A percentile compares a stretch with the other conserved stretches of the same genome.
Evolutionary conservation across 2,329 filamentous ascomycete species (phyloP).

Genomic region (Chrysoporthe cubensis): DNA sequence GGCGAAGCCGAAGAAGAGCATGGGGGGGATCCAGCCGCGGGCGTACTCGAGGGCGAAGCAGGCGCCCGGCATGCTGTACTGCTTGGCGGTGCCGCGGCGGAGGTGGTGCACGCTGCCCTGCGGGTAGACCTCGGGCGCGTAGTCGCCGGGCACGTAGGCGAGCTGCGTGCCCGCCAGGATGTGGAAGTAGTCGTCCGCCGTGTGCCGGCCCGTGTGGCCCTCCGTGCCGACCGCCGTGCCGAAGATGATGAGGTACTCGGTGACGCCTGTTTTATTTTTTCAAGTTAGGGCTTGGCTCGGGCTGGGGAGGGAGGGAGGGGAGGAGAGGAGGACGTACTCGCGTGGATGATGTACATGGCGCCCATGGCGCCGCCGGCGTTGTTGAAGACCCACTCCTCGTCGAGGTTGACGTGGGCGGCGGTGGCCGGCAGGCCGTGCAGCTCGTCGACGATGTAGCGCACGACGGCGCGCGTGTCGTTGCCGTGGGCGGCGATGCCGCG

Average conservation of each 20-base stretch:
- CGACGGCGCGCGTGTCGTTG: conserved; percentile 73
- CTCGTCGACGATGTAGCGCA: conserved; percentile 71
- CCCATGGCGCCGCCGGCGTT: conserved; percentile 92
- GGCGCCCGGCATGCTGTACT: conserved; percentile 75
- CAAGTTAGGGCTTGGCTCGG: conserved; percentile 13
- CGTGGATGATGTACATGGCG: conserved; percentile 87
- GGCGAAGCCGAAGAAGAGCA: conserved; percentile 88
- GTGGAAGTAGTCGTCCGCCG: conserved; percentile 93
- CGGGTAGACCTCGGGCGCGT: conserved; percentile 71
- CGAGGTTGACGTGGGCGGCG: conserved; percentile 63
- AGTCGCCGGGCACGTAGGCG: conserved; percentile 72
- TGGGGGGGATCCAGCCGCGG: conserved; percentile 87
- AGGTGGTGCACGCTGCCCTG: conserved; percentile 74
- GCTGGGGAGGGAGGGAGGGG: background rate
- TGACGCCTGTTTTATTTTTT: conserved; percentile 59
- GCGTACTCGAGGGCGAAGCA: conserved; percentile 87
- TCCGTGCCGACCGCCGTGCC: conserved; percentile 83
- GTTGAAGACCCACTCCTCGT: conserved; percentile 89
- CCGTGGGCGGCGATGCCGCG: conserved; percentile 70
- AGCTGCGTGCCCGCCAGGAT: conserved; percentile 80
- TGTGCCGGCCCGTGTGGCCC: conserved; percentile 86
- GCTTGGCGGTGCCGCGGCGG: conserved; percentile 71
- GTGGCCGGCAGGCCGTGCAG: conserved; percentile 59
- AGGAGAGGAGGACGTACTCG: conserved; percentile 59
- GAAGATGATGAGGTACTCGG: conserved; percentile 90